phyloP scores from a whole-genome alignment of 805 yeast genomes.

The Pichia occidentalis region DNA sequence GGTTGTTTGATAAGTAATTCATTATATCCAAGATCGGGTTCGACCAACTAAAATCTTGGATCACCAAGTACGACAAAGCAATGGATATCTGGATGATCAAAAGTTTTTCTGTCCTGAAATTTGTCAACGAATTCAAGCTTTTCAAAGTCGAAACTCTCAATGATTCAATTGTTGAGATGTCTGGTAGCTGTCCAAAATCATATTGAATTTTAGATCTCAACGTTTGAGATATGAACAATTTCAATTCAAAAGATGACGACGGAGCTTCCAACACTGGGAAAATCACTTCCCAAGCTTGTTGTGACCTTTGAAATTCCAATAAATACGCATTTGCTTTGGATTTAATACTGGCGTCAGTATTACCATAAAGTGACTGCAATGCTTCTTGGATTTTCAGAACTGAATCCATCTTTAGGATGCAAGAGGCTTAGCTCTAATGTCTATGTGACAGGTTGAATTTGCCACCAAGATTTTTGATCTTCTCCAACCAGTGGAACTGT shows the following conservation, averaged over 20 bases:
- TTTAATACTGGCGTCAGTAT: slow-evolving; percentile 31
- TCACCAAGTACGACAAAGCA: slow-evolving; percentile 72
- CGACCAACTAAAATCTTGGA: slow-evolving; percentile 71
- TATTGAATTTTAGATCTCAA: slow-evolving; percentile 77
- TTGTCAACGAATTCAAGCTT: slow-evolving; percentile 39
- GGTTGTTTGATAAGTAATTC: slow-evolving; percentile 35
- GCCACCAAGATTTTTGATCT: too few species aligned
- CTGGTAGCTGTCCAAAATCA: slow-evolving; percentile 74
- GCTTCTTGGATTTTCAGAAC: slow-evolving; percentile 35
- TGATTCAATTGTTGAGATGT: slow-evolving; percentile 39
- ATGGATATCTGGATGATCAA: slow-evolving; percentile 80
- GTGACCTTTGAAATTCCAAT: slow-evolving; percentile 77
- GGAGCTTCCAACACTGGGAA: slow-evolving; percentile 44
- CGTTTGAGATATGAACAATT: slow-evolving; percentile 88
- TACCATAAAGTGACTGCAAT: slow-evolving; percentile 38
- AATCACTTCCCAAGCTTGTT: slow-evolving; percentile 71
- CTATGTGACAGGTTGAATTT: too few species aligned
- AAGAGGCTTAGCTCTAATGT: too few species aligned
- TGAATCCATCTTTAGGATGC: neutral
- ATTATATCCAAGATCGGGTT: slow-evolving; percentile 66
- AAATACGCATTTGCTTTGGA: slow-evolving; percentile 48
- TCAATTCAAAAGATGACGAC: slow-evolving; percentile 42
- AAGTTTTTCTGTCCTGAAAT: slow-evolving; percentile 31
- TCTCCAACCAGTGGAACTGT: too few species aligned
- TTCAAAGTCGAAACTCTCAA: slow-evolving; percentile 63